Evolutionary conservation across 352 stramenopile genomes (phyloP), one percentile per base, ranked within the genome.

Genomic region (Globisporangium yorkense): DNA sequence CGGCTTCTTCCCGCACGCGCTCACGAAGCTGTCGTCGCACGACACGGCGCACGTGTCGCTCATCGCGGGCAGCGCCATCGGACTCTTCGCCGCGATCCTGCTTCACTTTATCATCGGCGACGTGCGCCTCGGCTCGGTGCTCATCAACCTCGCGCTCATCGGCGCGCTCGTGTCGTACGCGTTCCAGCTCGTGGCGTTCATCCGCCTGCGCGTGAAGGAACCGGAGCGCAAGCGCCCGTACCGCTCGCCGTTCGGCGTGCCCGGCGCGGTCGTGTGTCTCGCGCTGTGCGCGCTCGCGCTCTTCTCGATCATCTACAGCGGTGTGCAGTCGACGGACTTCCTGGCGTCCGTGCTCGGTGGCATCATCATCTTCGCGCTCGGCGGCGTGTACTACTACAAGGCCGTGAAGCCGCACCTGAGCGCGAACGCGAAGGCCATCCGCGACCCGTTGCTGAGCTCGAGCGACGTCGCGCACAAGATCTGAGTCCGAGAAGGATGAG

Each of bases 141-240:
- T 89, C 49, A 87, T 89, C 71, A 89, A 89, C 49, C 63, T 89
- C 16, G 74, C 78, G 47, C 63, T 87, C 54, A 87, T 86, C 47
- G 79, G 76, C 12, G 76, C 79, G 12, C 64, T 89, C 37, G 78
- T 77, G 59, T 89, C 76, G n/a, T 87, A 89, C 62, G 44, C 49
- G 4, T 75, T 87, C 54, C 78, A 87, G 57, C 56, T 85, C 24
- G 62, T 57, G 5, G 75, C 78, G 24, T 89, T 87, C 59, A 84
- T 89, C 51, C 57, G 57, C 9, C 57, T 89, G 44, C 78, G 78
- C 41, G 47, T 80, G 40, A 69, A 72, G 24, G 78, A 89, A 24
- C 78, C 78, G 7, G 57, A 77, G 7, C 71, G 77, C 16, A 35
- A 57, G 12, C 76, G 76, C 0, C 78, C 78, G 21, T 89, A 86